Base-by-base conservation (phyloP, 2,329 filamentous ascomycete species). In the Paraphoma chrysanthemicola region DNA sequence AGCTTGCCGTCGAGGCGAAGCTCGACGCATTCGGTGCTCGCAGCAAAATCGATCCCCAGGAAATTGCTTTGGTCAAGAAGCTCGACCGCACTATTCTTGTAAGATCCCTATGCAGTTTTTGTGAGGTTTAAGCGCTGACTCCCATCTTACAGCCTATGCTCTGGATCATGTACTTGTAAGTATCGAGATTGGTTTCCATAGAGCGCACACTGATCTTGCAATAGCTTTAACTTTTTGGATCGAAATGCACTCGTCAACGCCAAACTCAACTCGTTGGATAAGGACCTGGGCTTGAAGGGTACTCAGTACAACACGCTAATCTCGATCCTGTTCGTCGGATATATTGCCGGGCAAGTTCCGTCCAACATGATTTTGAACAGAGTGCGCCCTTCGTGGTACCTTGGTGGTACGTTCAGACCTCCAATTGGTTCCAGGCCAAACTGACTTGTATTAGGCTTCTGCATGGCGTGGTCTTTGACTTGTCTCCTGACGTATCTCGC, bases 81-180 rank as follows among this genome's bases (percentile, higher is more conserved):
- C 29, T 64, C 11, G 54, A 61, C 23, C 49, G 54, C 12, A 51
- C 47, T 30, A 51, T 61, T 14, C 49, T 61, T 29, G 57, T 60
- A 38, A 50, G 60, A 72, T 70, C 75, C 2, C 65, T 66, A n/a
- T 17, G 74, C 69, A 16, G 39, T 14, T 77, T 5, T 80, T 50
- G 9, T 30, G 6, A 42, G 6, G 6, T 8, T 42, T 6, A 11
- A 23, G 8, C 28, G 12, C 0, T 51, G 41, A 43, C 36, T 16
- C 3, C 51, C 46, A 47, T 51, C 33, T 11, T 11, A 39, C 39
- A 54, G 56, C 46, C 48, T 28, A 49, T 49, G 46, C 51, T 53
- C 5, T 50, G 42, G 49, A 43, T 57, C 5, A 52, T 51, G 44
- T 49, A 48, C 36, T 48, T 57, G 43, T 52, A 50, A 44, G 52